Conservation (phyloP, 345 rosid genomes). For the Brassica carinata region DNA sequence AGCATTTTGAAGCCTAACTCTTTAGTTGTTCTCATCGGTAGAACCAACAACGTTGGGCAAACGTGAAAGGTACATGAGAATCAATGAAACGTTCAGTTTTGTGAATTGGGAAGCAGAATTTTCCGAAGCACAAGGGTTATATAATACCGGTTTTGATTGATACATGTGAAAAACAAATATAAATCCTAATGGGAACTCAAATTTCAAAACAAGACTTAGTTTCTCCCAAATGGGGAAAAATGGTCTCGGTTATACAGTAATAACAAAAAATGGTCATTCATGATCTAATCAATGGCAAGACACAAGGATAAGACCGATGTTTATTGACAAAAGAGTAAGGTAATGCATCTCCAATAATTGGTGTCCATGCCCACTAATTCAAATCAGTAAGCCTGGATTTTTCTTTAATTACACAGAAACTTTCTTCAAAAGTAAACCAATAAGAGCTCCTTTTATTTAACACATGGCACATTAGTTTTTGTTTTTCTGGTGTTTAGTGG, state of each 20-base stretch:
- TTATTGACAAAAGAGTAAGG: not conserved
- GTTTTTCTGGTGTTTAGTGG: constrained; percentile 26
- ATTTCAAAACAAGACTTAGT: constrained; percentile 11
- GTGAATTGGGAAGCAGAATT: constrained; percentile 10
- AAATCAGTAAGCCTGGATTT: not conserved
- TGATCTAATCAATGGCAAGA: constrained; percentile 25
- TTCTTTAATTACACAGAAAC: constrained; percentile 16
- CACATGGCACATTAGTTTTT: constrained; percentile 13
- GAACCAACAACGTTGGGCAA: constrained; percentile 25
- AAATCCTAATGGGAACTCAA: constrained; percentile 1
- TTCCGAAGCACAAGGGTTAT: constrained; percentile 16
- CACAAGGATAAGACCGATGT: constrained; percentile 2
- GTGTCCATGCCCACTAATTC: constrained; percentile 32
- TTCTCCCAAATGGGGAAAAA: not conserved
- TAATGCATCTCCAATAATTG: constrained; percentile 28
- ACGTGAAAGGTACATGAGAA: constrained; percentile 20
- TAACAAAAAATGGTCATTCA: not conserved
- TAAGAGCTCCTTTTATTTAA: constrained; percentile 17
- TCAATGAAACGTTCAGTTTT: constrained; percentile 3
- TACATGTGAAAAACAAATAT: not conserved
- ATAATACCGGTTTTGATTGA: not conserved
- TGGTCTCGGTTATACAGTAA: not conserved
- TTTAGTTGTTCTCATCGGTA: constrained; percentile 24
- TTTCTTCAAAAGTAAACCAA: constrained; percentile 33
- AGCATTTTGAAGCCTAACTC: constrained; percentile 24